These are phyloP conservation scores for Colletotrichum abscissum DNA, from an alignment of 2,329 filamentous ascomycete genomes.

Conservation along the genomic window DNA sequence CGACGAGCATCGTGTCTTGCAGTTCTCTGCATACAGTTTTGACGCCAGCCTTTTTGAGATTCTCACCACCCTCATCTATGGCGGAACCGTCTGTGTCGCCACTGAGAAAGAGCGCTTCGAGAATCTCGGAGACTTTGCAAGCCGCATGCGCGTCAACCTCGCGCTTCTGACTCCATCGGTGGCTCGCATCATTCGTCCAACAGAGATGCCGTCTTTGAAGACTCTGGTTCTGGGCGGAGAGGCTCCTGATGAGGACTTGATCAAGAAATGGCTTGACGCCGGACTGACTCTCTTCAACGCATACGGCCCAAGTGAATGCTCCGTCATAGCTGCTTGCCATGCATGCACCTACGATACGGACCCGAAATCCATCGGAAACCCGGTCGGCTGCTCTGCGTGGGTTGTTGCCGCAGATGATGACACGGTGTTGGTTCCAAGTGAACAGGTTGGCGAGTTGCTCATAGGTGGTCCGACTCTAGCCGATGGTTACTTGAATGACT, in stretches of 20 bases:
- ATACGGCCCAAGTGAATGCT: constrained; percentile 47
- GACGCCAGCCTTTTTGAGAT: constrained; percentile 50
- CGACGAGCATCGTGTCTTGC: constrained; percentile 29
- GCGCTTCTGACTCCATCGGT: constrained; percentile 27
- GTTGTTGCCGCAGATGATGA: constrained; percentile 45
- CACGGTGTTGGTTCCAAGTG: constrained; percentile 43
- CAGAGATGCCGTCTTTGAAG: background rate
- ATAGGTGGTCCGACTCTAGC: constrained; percentile 58
- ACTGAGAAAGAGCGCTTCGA: constrained; percentile 48
- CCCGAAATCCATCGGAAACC: constrained; percentile 35
- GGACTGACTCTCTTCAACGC: constrained; percentile 39
- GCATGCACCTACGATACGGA: background rate
- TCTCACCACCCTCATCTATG: constrained; percentile 48
- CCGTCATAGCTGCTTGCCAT: constrained; percentile 58
- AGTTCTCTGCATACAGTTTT: constrained; percentile 50
- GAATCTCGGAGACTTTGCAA: constrained; percentile 23
- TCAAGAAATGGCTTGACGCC: constrained; percentile 39
- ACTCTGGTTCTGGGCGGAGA: constrained; percentile 25
- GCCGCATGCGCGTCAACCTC: background rate
- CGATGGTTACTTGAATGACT: constrained; percentile 60
- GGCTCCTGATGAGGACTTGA: background rate
- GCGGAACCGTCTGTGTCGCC: constrained; percentile 53
- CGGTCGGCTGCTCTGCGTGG: constrained; percentile 41
- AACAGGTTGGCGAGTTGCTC: constrained; percentile 48
- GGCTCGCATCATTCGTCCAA: constrained; percentile 12